Evolutionary conservation across 2,329 filamentous ascomycete species (phyloP), one percentile per base, ranked within the genome.

Genomic region (Talaromyces amestolkiae): DNA sequence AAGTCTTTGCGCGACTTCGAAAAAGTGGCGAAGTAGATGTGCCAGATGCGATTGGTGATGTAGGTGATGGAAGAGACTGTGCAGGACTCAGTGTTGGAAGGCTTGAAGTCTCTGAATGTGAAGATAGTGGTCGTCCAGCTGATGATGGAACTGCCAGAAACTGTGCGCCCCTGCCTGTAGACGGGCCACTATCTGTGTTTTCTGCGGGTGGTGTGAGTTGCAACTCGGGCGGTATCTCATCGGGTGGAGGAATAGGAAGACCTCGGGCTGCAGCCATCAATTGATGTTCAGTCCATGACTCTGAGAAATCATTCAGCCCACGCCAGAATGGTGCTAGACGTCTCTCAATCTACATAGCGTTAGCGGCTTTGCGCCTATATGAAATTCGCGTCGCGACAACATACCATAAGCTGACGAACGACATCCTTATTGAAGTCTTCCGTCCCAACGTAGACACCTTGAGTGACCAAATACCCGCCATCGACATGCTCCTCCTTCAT

Each of bases 251-350:
- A 60, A 98, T 88, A 3, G 91, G 87, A 64, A 96, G 85, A 22
- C 92, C 93, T 73, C 92, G 88, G 59, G 90, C 95, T 27, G 92
- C 93, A 65, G 94, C 93, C 72, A 97, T 87, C n/a, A 99, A 87
- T 78, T 99, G 95, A 77, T 95, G 89, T 74, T 99, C 95, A 13
- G 92, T 91, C 95, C 95, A 99, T 61, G 87, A 91, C 24, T 91
- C 86, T 17, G 89, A 90, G 77, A 95, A 92, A 76, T 98, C 93
- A 69, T 97, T 90, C 3, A 99, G 82, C 5, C 95, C 95, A 74
- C 90, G 89, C 93, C 94, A 99, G 77, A 99, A 99, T 0, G 95
- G 95, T 49, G 95, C 95, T 68, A 99, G 80, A 68, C 91, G 89
- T 70, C 95, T 87, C 79, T 99, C 95, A 75, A 99, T 93, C 94